Evolutionary conservation across 2,329 filamentous ascomycete genomes (phyloP), one percentile per base, ranked within the genome.

Genomic region (Pseudocercospora fijiensis): DNA sequence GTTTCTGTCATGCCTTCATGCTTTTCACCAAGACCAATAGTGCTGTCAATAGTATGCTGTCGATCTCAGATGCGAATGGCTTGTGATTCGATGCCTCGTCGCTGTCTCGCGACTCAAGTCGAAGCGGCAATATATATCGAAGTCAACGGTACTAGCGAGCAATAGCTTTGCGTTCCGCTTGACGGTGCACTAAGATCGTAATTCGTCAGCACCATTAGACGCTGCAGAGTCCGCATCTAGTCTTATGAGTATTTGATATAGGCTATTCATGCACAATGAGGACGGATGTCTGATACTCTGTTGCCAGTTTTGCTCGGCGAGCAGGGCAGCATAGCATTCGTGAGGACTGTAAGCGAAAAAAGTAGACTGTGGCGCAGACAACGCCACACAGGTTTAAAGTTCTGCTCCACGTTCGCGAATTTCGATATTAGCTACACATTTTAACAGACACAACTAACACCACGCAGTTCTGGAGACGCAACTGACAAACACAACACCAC

Each of bases 81-180:
- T 22, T 26, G 26, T 53, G 49, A 53, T 53, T 53, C 49, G 49
- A 53, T 53, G 49, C 22, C 24, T 53, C 49, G 22, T 53, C 22
- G 24, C 26, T 53, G 49, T 28, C 16, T 18, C 28, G 49, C 49
- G 49, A 53, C 49, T 53, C 49, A 30, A 28, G 49, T 30, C 26
- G 26, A 18, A 26, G 16, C 22, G 22, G 49, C 49, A 53, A 26
- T 26, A 53, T 26, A 53, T 30, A 53, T 30, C 16, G 49, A 53
- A 16, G 22, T n/a, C 49, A 53, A 53, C 49, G 26, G 49, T 53
- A 53, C 49, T 53, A 53, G 49, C 26, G 16, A 28, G 49, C 49
- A 52, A 52, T 52, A 52, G 49, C 24, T 52, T 52, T 52, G 7
- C 13, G 13, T 28, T 52, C n/a, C 49, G 49, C 49, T 52, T 52